Conservation (phyloP, 1,284 basidiomycete genomes). For the Cerioporus squamosus region DNA sequence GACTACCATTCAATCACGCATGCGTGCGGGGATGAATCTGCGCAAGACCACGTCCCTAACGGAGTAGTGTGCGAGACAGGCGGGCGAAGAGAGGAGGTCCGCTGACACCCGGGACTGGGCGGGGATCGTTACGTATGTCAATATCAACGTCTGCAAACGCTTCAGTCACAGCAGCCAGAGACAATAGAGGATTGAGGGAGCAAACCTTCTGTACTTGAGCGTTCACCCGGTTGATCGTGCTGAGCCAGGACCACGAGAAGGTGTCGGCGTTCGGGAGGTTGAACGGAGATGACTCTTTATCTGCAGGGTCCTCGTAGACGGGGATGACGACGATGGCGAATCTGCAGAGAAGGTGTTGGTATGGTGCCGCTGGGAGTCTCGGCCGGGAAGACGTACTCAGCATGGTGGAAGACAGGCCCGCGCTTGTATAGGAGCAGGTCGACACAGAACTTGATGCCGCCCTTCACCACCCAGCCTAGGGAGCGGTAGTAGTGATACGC, state of each 20-base stretch:
- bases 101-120: constrained; percentile 58
- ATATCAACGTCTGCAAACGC: constrained; percentile 73
- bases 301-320: constrained; percentile 83
- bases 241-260: constrained; percentile 94
- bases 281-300: constrained; percentile 66
- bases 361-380: background rate
- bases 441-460: constrained; percentile 96
- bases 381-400: constrained; percentile 67
- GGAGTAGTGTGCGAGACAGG: constrained; percentile 72
- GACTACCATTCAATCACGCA: constrained; percentile 70
- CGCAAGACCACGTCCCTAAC: constrained; percentile 87
- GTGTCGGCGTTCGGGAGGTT: constrained; percentile 68
- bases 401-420: constrained; percentile 95
- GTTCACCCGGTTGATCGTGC: constrained; percentile 96
- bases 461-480: constrained; percentile 97
- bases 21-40: constrained; percentile 89
- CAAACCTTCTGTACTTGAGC: constrained; percentile 93
- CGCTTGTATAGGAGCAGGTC: constrained; percentile 95
- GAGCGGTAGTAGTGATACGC: constrained; percentile 96
- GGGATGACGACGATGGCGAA: constrained; percentile 92
- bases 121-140: constrained; percentile 93
- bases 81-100: constrained; percentile 66
- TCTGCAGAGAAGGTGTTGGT: constrained; percentile 43
- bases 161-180: background rate
- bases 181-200: background rate